Evolutionary conservation across 2,329 filamentous ascomycete genomes (phyloP).

Genomic region (Fusarium pseudograminearum): DNA sequence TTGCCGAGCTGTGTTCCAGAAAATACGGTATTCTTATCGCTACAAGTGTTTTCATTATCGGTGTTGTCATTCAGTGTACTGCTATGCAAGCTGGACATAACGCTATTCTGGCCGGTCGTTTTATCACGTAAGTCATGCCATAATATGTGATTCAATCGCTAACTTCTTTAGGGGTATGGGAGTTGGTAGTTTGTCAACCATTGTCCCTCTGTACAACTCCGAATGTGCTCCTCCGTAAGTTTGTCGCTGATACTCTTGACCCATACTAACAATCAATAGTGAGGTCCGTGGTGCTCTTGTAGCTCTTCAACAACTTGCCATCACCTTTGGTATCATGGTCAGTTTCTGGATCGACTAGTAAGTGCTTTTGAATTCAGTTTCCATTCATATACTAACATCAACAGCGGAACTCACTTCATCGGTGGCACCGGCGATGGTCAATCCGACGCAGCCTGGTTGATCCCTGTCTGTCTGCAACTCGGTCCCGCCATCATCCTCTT

Average conservation of each 20-base stretch:
- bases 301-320: conserved; percentile 64
- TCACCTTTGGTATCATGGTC: conserved; percentile 73
- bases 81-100: conserved; percentile 67
- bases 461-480: conserved; percentile 79
- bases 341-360: conserved; percentile 73
- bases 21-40: conserved; percentile 78
- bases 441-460: conserved; percentile 77
- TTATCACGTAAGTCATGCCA: conserved; percentile 66
- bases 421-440: conserved; percentile 66
- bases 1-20: conserved; percentile 76
- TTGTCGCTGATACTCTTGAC: accelerated
- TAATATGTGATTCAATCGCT: accelerated
- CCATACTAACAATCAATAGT: conserved; percentile 10
- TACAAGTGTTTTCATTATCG: conserved; percentile 74
- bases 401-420: conserved; percentile 72
- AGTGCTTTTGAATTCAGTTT: accelerated
- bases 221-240: conserved; percentile 59
- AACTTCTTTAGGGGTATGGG: conserved; percentile 65
- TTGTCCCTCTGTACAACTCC: conserved; percentile 68
- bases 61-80: conserved; percentile 75
- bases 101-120: conserved; percentile 76
- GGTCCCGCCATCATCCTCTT: conserved; percentile 74
- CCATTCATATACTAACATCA: accelerated
- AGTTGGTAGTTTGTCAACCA: conserved; percentile 76
- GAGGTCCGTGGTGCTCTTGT: conserved; percentile 59